These are phyloP conservation scores for Polyporus arcularius DNA, from an alignment of 768 basidiomycete species.

Conservation along the genomic window DNA sequence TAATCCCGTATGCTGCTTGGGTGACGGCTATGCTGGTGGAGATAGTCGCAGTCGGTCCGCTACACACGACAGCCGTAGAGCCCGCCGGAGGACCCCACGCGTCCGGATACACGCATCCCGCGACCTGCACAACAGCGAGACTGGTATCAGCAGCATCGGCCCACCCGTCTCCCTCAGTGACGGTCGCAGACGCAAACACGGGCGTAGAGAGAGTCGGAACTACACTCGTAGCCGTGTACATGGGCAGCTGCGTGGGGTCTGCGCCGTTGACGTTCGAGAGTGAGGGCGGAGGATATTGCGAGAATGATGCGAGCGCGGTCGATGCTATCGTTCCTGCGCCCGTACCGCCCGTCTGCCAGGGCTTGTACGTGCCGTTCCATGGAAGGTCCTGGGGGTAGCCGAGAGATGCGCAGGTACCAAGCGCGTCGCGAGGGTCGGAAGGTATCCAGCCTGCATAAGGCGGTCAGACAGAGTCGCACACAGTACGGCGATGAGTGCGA, in stretches of 20 bases:
- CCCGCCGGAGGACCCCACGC: slow-evolving; percentile 42
- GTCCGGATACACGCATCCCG: slow-evolving; percentile 64
- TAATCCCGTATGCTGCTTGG: no score
- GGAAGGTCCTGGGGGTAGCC: slow-evolving; percentile 39
- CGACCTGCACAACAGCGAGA: slow-evolving; percentile 55
- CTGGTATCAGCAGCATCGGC: slow-evolving; percentile 46
- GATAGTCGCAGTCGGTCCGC: slow-evolving; percentile 37
- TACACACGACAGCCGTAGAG: no score
- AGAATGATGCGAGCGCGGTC: slow-evolving; percentile 41
- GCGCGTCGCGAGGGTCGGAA: slow-evolving; percentile 61
- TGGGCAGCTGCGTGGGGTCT: slow-evolving; percentile 47
- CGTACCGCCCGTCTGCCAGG: slow-evolving; percentile 67
- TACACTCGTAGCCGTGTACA: slow-evolving; percentile 61
- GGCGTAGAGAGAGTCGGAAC: slow-evolving; percentile 56
- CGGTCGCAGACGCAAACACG: slow-evolving; percentile 43
- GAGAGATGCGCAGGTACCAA: slow-evolving; percentile 63
- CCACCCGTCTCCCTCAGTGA: slow-evolving; percentile 57
- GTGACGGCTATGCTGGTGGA: no score
- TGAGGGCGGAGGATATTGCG: slow-evolving; percentile 52
- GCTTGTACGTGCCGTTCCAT: slow-evolving; percentile 54
- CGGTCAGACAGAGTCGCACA: no score
- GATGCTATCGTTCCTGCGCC: slow-evolving; percentile 50
- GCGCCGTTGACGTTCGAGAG: slow-evolving; percentile 45
- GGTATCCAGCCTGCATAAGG: slow-evolving; percentile 64
- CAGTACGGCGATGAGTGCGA: no score